Evolutionary conservation across 139 green algal genomes (phyloP), one percentile per base, ranked within the genome.

Genomic region (Yamagishiella unicocca): DNA sequence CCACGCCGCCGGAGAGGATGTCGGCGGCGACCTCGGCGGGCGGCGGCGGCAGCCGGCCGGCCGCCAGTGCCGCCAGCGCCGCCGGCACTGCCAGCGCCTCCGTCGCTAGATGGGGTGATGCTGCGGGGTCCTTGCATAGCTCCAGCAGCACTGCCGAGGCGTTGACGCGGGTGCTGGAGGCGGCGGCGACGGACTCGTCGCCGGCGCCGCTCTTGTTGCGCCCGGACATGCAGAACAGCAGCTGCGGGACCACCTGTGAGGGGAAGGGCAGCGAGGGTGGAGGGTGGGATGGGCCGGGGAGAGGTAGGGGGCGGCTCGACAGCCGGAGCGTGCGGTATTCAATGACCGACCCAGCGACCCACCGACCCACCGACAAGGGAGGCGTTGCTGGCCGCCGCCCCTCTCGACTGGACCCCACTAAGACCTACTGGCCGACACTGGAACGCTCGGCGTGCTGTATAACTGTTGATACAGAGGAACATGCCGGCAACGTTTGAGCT

Each of bases 91-190:
- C n/a, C 31, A 82, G 73, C 4, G 27, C 1, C 43, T 8, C 9
- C 43, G 22, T 35, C 35, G 75, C 75, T 22, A 83, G 75, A 0
- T 4, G 17, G 7, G 50, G 75, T 35, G 75, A 50, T 0, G 75
- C 50, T 9, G 22, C 2, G 2, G 53, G 75, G 75, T 83, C 75
- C 50, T 83, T 83, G 75, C 75, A 83, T n/a, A 83, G 75, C 75
- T 83, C 75, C 50, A 83, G 75, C 29, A 83, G 75, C 7, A 83
- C 21, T 19, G 75, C 75, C 1, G 75, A 83, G 21, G 75, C 75
- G 75, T 83, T 83, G 33, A 53, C 19, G 22, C 75, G 75, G 0
- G 75, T 53, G 1, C 29, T 25, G 75, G 75, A 1, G 33, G 75
- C 24, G 33, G 75, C 75, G 21, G 75, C 75, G 8, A 83, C 75